Percentiles rank a stretch among this genome's conserved stretches.
These are phyloP conservation scores for Calonectria hongkongensis DNA, from an alignment of 2,329 filamentous ascomycete genomes.

Conservation along the genomic window DNA sequence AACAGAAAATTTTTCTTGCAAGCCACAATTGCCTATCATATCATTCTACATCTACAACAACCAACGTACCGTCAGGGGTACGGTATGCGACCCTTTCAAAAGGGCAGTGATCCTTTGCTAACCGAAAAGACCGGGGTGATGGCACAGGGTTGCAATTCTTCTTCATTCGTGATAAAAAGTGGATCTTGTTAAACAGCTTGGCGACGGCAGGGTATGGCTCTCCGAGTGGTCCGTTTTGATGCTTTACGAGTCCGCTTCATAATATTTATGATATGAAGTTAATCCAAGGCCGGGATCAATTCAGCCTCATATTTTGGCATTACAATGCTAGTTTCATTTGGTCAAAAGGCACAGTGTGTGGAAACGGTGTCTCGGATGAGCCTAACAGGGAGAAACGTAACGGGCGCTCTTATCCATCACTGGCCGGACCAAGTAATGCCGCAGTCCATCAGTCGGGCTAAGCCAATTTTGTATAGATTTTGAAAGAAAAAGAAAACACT, in stretches of 20 bases:
- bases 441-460: neutral
- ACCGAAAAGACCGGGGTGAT: neutral
- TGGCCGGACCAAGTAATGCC: neutral
- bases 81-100: neutral
- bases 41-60: neutral
- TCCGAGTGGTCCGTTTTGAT: neutral
- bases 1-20: constrained; percentile 3
- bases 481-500: constrained; percentile 1
- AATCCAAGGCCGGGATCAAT: neutral
- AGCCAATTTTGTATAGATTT: neutral
- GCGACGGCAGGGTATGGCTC: neutral
- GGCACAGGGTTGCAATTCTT: neutral
- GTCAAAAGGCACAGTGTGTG: neutral
- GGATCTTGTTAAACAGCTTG: neutral
- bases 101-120: neutral
- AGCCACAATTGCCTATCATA: constrained; percentile 22
- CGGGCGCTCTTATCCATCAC: neutral
- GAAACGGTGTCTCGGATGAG: neutral
- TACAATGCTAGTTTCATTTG: neutral
- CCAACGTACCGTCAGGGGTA: constrained; percentile 11
- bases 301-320: neutral
- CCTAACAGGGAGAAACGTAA: neutral
- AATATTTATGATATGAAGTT: neutral
- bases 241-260: neutral
- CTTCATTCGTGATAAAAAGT: neutral